These are phyloP conservation scores for Trametes gibbosa DNA, from an alignment of 768 basidiomycete genomes.

Conservation along the genomic window DNA sequence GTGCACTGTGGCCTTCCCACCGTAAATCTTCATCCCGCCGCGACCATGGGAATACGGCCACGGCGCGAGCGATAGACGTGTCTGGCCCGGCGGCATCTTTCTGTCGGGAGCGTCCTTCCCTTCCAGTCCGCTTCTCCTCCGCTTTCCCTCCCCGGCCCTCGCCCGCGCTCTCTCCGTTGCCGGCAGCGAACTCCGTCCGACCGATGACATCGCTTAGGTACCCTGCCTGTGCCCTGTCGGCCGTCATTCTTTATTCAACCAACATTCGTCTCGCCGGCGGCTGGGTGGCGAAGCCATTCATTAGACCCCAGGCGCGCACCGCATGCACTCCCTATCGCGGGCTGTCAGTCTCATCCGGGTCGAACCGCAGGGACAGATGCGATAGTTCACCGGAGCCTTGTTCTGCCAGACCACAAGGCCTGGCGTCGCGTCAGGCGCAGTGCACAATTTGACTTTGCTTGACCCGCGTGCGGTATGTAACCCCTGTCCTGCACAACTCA, in stretches of 20 bases:
- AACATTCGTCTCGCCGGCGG: neutral
- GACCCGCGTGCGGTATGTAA: too few species aligned
- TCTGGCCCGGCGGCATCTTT: conserved; percentile 13
- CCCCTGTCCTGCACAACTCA: too few species aligned
- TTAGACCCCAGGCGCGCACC: too few species aligned
- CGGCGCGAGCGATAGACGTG: conserved; percentile 1
- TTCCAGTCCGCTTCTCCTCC: conserved; percentile 6
- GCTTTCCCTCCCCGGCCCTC: neutral
- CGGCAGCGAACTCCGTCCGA: neutral
- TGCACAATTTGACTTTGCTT: too few species aligned
- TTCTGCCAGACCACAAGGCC: neutral
- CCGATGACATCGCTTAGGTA: neutral
- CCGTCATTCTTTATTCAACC: neutral
- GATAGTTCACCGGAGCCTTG: neutral
- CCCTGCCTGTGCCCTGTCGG: neutral
- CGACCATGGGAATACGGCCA: conserved; percentile 3
- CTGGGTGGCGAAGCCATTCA: too few species aligned
- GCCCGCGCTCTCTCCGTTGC: neutral
- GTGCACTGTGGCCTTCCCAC: neutral
- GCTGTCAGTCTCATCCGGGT: too few species aligned
- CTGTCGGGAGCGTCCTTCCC: neutral
- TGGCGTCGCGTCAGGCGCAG: too few species aligned
- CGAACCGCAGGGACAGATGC: too few species aligned
- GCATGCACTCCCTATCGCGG: too few species aligned
- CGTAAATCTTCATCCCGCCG: conserved; percentile 2